phyloP scores from a whole-genome alignment of 805 yeast species.

The Clavispora santaluciae region DNA sequence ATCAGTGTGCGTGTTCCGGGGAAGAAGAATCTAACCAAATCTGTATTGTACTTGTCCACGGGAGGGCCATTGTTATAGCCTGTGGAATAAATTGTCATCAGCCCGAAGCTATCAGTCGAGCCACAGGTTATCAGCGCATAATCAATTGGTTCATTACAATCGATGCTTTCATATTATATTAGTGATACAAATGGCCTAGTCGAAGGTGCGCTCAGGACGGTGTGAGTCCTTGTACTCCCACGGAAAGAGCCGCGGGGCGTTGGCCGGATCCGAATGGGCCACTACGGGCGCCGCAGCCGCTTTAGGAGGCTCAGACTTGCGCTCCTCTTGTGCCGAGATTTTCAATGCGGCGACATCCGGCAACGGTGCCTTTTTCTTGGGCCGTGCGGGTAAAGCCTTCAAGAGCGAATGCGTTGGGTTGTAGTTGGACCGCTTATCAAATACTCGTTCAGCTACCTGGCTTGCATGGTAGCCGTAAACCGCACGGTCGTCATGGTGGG shows the following conservation, averaged over 20 bases:
- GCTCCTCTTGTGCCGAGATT: neutral
- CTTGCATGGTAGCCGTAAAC: constrained; percentile 12
- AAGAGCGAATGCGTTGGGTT: constrained; percentile 23
- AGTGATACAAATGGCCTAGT: constrained; percentile 6
- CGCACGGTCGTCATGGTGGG: neutral
- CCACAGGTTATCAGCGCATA: too few species aligned
- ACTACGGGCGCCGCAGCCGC: neutral
- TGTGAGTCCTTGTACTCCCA: constrained; percentile 27
- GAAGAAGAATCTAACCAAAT: too few species aligned
- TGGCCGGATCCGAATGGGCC: neutral
- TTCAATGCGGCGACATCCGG: neutral
- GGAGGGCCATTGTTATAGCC: too few species aligned
- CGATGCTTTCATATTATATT: neutral
- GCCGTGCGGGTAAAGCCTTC: neutral
- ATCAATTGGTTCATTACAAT: too few species aligned
- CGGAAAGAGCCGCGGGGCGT: constrained; percentile 26
- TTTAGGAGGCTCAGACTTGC: neutral
- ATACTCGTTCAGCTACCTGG: constrained; percentile 27
- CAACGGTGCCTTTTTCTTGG: neutral
- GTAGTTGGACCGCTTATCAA: constrained; percentile 24
- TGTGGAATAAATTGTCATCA: neutral
- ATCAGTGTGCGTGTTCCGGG: too few species aligned
- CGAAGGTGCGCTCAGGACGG: constrained; percentile 25
- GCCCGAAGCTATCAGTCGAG: too few species aligned
- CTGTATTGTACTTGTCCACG: too few species aligned